These are phyloP conservation scores for Stipa capillata DNA, from an alignment of 176 grass and related monocot species.

Conservation along the genomic window DNA sequence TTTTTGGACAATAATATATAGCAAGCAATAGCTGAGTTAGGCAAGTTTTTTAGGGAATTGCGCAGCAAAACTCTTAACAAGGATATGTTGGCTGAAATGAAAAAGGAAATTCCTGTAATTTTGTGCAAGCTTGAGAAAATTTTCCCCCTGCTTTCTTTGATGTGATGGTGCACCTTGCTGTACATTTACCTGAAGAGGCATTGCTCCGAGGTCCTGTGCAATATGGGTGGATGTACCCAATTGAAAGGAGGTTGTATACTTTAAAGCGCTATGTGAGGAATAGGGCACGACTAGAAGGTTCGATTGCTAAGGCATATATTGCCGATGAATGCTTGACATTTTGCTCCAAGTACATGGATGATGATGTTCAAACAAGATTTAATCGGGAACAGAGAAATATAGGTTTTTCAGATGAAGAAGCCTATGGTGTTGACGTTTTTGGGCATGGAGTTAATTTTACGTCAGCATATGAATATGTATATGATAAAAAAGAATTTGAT, in stretches of 20 bases:
- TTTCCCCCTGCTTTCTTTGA: neutral
- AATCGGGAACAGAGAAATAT: neutral
- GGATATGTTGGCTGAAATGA: neutral
- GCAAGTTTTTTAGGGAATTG: neutral
- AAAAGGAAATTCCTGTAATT: neutral
- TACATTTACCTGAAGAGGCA: neutral
- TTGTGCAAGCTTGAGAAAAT: constrained; percentile 24
- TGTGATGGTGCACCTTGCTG: neutral
- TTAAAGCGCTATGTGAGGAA: neutral
- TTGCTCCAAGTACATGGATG: neutral
- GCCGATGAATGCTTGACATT: neutral
- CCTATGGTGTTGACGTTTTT: neutral
- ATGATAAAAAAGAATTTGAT: neutral
- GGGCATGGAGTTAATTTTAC: neutral
- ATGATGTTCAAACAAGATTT: neutral
- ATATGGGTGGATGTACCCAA: neutral
- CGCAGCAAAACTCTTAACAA: neutral
- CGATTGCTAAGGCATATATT: neutral
- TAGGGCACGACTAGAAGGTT: neutral
- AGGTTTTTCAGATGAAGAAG: neutral
- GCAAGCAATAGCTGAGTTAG: neutral
- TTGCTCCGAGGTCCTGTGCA: neutral
- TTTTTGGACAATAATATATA: neutral
- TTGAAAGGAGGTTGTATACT: neutral
- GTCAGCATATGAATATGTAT: neutral